phyloP scores from a whole-genome alignment of 2,329 filamentous ascomycete genomes.

The Hypoxylon sp. region DNA sequence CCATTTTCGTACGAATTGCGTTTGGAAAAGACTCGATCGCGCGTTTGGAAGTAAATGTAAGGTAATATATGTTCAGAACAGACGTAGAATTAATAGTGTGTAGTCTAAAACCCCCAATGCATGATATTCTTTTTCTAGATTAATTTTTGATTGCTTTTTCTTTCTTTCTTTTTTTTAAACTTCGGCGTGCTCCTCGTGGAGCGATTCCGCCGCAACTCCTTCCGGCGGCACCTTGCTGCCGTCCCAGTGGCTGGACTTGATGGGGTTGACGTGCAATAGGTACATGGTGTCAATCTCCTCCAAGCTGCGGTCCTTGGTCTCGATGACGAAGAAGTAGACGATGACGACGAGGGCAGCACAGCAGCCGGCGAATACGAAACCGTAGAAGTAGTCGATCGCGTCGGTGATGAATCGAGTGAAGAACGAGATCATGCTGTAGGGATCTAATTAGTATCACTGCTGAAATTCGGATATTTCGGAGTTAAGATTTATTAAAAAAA shows the following conservation, averaged over 20 bases:
- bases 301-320: slow-evolving; percentile 74
- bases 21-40: too few species aligned
- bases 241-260: slow-evolving; percentile 53
- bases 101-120: slow-evolving; percentile 12
- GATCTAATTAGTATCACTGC: slow-evolving; percentile 36
- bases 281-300: slow-evolving; percentile 86
- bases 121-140: too few species aligned
- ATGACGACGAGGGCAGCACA: slow-evolving; percentile 69
- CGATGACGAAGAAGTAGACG: slow-evolving; percentile 80
- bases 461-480: not conserved
- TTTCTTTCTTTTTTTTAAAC: slow-evolving; percentile 18
- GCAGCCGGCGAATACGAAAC: slow-evolving; percentile 75
- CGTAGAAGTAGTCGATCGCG: slow-evolving; percentile 73
- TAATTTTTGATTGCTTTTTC: too few species aligned
- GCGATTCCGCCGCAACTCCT: slow-evolving; percentile 17
- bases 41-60: not conserved
- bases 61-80: not conserved
- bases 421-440: slow-evolving; percentile 41
- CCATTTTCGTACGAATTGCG: not conserved
- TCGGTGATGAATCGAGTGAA: slow-evolving; percentile 75
- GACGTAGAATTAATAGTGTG: slow-evolving; percentile 14
- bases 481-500: too few species aligned
- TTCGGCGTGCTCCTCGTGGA: slow-evolving; percentile 27
- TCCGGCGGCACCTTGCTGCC: slow-evolving; percentile 43
- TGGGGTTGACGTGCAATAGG: slow-evolving; percentile 59